Conservation (phyloP, 805 yeast genomes). For the Zygoascus flipseniorum region DNA sequence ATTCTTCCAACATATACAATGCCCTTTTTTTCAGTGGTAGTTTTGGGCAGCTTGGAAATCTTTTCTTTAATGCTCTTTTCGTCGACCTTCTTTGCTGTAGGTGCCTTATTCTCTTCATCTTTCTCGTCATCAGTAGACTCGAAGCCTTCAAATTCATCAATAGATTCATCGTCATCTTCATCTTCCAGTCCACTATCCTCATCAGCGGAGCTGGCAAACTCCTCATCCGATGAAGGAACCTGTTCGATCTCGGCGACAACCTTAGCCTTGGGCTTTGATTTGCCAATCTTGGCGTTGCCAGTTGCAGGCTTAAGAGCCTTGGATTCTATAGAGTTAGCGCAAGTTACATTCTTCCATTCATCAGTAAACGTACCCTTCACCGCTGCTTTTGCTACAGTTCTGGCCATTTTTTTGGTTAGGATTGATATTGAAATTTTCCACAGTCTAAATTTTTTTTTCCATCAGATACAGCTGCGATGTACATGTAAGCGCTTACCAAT, state of each 20-base stretch:
- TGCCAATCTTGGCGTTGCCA: neutral
- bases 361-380: neutral
- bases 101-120: neutral
- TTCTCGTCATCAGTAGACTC: constrained; percentile 22
- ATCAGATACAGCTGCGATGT: neutral
- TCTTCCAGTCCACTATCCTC: constrained; percentile 6
- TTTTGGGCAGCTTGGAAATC: constrained; percentile 6
- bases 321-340: neutral
- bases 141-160: constrained; percentile 18
- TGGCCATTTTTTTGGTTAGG: neutral
- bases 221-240: constrained; percentile 18
- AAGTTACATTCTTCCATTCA: neutral
- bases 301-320: neutral
- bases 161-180: constrained; percentile 7
- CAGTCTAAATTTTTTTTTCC: neutral
- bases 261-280: constrained; percentile 1
- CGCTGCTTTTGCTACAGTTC: neutral
- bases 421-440: neutral
- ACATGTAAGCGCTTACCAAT: neutral
- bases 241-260: constrained; percentile 5
- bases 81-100: constrained; percentile 8
- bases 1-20: constrained; percentile 85
- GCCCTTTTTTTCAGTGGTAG: constrained; percentile 32
- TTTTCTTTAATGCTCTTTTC: constrained; percentile 10
- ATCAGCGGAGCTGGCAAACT: constrained; percentile 1